phyloP scores from a whole-genome alignment of 1,284 basidiomycete genomes.

The Thecaphora frezii region DNA sequence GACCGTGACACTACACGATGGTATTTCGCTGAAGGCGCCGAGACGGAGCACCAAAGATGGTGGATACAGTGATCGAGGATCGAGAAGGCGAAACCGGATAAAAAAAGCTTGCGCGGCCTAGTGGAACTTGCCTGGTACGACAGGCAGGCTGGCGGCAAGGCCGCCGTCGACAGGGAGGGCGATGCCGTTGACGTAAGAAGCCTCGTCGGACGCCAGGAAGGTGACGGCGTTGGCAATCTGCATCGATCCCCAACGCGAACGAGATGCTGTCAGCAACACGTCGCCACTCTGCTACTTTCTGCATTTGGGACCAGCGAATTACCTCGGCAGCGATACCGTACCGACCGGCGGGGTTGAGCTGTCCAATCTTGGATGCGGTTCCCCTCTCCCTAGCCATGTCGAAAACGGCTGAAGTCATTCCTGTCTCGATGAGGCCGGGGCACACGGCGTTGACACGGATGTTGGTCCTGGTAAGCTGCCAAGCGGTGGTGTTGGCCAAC shows the following conservation, averaged over 20 bases:
- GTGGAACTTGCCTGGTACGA: slow-evolving; percentile 67
- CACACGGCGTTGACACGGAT: slow-evolving; percentile 87
- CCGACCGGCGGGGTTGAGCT: slow-evolving; percentile 79
- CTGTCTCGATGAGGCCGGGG: slow-evolving; percentile 86
- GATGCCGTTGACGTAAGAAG: slow-evolving; percentile 86
- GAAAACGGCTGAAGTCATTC: slow-evolving; percentile 77
- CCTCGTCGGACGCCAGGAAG: slow-evolving; percentile 83
- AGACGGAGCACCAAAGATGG: too few species aligned
- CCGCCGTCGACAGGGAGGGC: slow-evolving; percentile 85
- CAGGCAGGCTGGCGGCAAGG: slow-evolving; percentile 72
- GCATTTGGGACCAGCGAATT: slow-evolving; percentile 48
- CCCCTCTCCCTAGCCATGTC: slow-evolving; percentile 75
- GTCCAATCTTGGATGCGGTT: slow-evolving; percentile 74
- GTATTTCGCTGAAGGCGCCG: too few species aligned
- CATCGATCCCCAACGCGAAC: too few species aligned
- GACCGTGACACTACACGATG: too few species aligned
- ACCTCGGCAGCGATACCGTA: slow-evolving; percentile 60
- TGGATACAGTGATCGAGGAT: too few species aligned
- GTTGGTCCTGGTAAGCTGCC: slow-evolving; percentile 78
- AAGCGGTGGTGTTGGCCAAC: slow-evolving; percentile 77
- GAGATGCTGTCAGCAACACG: too few species aligned
- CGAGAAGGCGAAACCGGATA: too few species aligned
- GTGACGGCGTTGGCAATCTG: slow-evolving; percentile 79
- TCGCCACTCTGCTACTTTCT: too few species aligned
- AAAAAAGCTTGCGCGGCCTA: slow-evolving; percentile 8